These are phyloP conservation scores for Chenopodium formosanum DNA, from an alignment of 148 eudicot species.

Conservation along the genomic window DNA sequence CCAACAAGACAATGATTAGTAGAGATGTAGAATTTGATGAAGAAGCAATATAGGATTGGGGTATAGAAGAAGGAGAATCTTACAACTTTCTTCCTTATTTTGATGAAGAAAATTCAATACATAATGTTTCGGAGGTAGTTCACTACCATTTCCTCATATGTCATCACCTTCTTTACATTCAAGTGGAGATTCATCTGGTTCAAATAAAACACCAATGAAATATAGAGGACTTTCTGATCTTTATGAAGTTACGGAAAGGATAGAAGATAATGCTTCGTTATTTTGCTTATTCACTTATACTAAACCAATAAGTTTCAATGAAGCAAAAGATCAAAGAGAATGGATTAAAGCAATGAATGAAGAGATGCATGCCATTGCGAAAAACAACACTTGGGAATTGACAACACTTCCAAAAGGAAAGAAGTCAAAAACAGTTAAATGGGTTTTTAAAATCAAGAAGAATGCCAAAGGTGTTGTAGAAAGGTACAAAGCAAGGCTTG, in stretches of 20 bases:
- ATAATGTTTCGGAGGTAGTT: neutral
- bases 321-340: neutral
- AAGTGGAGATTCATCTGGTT: neutral
- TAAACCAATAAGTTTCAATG: neutral
- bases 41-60: neutral
- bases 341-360: neutral
- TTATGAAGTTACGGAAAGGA: neutral
- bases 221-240: neutral
- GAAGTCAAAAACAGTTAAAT: neutral
- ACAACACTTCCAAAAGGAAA: neutral
- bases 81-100: slow-evolving; percentile 11
- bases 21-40: slow-evolving; percentile 18
- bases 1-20: slow-evolving; percentile 3
- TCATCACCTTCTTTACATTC: neutral
- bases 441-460: neutral
- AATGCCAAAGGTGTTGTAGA: neutral
- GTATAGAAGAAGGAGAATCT: neutral
- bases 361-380: neutral
- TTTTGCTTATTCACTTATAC: neutral
- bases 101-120: neutral
- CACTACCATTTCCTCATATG: neutral
- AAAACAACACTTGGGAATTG: neutral
- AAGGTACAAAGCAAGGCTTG: neutral
- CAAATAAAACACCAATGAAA: neutral
- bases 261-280: neutral